Conservation (phyloP, 306 rosid genomes). For the Urtica urens region DNA sequence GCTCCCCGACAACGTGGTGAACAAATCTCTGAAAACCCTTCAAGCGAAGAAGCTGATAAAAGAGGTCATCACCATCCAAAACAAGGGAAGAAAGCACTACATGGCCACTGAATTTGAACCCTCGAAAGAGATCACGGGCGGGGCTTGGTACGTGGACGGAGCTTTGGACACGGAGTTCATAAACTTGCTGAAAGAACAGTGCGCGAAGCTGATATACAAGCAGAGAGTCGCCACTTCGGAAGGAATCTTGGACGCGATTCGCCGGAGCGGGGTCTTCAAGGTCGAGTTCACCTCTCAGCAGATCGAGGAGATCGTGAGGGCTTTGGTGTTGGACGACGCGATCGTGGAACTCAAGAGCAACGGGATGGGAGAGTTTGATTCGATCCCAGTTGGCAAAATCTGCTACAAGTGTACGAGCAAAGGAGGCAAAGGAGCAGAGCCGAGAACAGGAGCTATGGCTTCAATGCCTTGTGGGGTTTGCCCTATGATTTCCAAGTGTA, state of each 20-base stretch:
- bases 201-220: slow-evolving; percentile 25
- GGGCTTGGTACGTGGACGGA: slow-evolving; percentile 56
- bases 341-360: slow-evolving; percentile 46
- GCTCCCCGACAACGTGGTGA: slow-evolving; percentile 27
- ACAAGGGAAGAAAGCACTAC: slow-evolving; percentile 58
- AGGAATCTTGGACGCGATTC: slow-evolving; percentile 25
- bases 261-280: slow-evolving; percentile 17
- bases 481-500: slow-evolving; percentile 42
- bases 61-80: slow-evolving; percentile 50
- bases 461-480: slow-evolving; percentile 76
- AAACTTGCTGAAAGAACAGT: slow-evolving; percentile 23
- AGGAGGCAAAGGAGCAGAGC: slow-evolving; percentile 37
- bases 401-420: slow-evolving; percentile 49
- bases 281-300: slow-evolving; percentile 30
- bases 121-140: slow-evolving; percentile 54
- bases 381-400: slow-evolving; percentile 39
- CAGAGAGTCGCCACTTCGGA: slow-evolving; percentile 41
- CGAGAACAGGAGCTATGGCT: slow-evolving; percentile 35
- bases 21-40: slow-evolving; percentile 41
- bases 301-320: slow-evolving; percentile 39
- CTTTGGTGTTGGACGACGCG: slow-evolving; percentile 53
- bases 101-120: slow-evolving; percentile 66
- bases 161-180: slow-evolving; percentile 32
- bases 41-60: slow-evolving; percentile 42
- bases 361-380: slow-evolving; percentile 48